Conservation (phyloP, 2,329 filamentous ascomycete species). For the Sarocladiaceae sp. region DNA sequence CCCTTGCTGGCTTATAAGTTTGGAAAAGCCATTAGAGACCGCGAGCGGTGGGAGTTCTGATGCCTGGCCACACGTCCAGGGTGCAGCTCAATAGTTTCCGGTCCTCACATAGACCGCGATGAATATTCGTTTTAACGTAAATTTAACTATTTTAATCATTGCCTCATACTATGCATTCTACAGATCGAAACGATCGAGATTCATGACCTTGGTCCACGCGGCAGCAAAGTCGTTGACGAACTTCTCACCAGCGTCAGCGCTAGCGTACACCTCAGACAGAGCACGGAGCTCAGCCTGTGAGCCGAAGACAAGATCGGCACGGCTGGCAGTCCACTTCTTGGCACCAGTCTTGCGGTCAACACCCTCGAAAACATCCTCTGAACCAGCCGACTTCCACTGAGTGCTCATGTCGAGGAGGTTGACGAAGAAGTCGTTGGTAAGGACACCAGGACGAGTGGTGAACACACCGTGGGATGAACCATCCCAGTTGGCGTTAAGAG, state of each 20-base stretch:
- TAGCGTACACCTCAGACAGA: conserved; percentile 65
- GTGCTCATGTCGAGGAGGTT: conserved; percentile 68
- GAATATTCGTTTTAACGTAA: too few relatives aligned
- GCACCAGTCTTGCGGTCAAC: conserved; percentile 60
- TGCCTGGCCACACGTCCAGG: too few relatives aligned
- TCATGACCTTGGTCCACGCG: conserved; percentile 73
- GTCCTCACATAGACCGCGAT: too few relatives aligned
- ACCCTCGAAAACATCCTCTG: conserved; percentile 58
- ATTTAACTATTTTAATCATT: too few relatives aligned
- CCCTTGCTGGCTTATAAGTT: conserved; percentile 24
- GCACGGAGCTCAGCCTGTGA: conserved; percentile 72
- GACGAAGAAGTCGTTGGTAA: conserved; percentile 80
- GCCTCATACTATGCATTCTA: not conserved
- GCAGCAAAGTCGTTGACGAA: conserved; percentile 68
- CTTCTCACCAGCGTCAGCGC: conserved; percentile 54
- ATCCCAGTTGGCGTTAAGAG: conserved; percentile 67
- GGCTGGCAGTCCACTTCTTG: conserved; percentile 66
- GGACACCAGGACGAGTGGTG: conserved; percentile 61
- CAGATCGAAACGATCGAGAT: conserved; percentile 67
- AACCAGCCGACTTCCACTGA: conserved; percentile 47
- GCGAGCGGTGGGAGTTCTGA: too few relatives aligned
- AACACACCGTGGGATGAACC: conserved; percentile 64
- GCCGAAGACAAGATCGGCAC: conserved; percentile 66
- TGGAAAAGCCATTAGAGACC: too few relatives aligned
- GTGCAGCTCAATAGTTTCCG: too few relatives aligned